These are phyloP conservation scores for Linnemannia elongata DNA, from an alignment of 192 early-diverging fungal species.

Conservation along the genomic window DNA sequence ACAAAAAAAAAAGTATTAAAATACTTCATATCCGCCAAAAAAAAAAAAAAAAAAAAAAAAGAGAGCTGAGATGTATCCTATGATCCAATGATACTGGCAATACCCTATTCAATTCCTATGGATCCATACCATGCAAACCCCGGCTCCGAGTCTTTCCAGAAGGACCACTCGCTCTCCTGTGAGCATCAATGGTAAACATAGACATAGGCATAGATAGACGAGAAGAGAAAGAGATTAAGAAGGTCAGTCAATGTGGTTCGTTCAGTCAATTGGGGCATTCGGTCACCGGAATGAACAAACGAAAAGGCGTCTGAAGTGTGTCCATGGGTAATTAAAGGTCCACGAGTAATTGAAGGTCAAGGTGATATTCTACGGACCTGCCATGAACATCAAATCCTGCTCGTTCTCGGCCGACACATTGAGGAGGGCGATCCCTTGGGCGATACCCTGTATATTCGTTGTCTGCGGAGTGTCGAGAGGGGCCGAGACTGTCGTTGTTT, in stretches of 20 bases:
- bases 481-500: neutral
- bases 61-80: neutral
- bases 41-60: neutral
- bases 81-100: neutral
- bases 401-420: constrained; percentile 35
- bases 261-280: neutral
- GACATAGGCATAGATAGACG: neutral
- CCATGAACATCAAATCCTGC: constrained; percentile 49
- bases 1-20: neutral
- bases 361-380: constrained; percentile 14
- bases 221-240: neutral
- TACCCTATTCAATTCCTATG: neutral
- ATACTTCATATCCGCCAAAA: neutral
- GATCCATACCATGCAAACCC: constrained; percentile 49
- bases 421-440: constrained; percentile 23
- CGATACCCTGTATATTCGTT: constrained; percentile 10
- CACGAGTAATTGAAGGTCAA: neutral
- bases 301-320: neutral
- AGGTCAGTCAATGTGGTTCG: neutral
- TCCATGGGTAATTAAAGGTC: too few species aligned
- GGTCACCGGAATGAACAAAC: neutral
- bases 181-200: neutral
- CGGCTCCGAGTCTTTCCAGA: constrained; percentile 30
- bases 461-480: neutral
- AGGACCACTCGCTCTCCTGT: constrained; percentile 46